These are phyloP conservation scores for Spathaspora arborariae DNA, from an alignment of 805 yeast species.

Conservation along the genomic window DNA sequence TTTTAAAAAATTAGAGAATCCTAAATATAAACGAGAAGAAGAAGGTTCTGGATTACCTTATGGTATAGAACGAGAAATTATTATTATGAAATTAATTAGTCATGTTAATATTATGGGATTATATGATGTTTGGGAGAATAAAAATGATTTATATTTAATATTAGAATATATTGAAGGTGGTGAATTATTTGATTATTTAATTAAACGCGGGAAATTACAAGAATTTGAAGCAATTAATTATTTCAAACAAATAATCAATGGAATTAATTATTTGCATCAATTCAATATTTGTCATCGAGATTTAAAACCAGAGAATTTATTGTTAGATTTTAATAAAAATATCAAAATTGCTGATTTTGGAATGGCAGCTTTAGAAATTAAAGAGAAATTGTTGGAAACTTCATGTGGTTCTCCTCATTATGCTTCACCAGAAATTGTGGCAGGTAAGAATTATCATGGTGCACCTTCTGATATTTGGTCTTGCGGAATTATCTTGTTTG, in stretches of 20 bases:
- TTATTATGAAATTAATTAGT: constrained; percentile 75
- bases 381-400: constrained; percentile 80
- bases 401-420: constrained; percentile 98
- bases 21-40: constrained; percentile 38
- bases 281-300: constrained; percentile 88
- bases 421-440: constrained; percentile 96
- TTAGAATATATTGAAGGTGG: constrained; percentile 97
- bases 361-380: constrained; percentile 94
- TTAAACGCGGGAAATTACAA: constrained; percentile 81
- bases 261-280: constrained; percentile 80
- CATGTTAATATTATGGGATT: constrained; percentile 77
- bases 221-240: constrained; percentile 89
- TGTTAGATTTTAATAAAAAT: constrained; percentile 77
- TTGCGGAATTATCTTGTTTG: constrained; percentile 93
- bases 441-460: constrained; percentile 93
- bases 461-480: constrained; percentile 98
- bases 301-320: constrained; percentile 75
- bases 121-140: constrained; percentile 86
- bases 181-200: constrained; percentile 87
- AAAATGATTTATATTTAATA: constrained; percentile 77
- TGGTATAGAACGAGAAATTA: constrained; percentile 84
- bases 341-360: constrained; percentile 98
- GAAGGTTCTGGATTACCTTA: constrained; percentile 60
- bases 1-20: constrained; percentile 47
- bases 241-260: constrained; percentile 81